Evolutionary conservation across 73 alveolate species (phyloP), one percentile per base, ranked within the genome.

Genomic region (Paraurostyla sp.): DNA sequence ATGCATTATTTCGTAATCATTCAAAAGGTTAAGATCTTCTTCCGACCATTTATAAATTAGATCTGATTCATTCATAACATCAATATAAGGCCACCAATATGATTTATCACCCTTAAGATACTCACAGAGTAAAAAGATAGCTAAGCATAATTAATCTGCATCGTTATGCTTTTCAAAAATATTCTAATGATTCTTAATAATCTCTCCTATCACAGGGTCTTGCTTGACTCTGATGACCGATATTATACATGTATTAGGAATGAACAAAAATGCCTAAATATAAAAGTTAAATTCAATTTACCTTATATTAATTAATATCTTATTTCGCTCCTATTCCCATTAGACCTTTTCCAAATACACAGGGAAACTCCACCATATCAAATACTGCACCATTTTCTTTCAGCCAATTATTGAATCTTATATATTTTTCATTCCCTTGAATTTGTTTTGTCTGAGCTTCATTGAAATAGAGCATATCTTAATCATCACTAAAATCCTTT

Each of bases 311-410:
- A 4, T 71, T 88, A 13, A 85, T 85, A 30, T 71, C 87, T n/a
- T 68, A 13, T 16, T 85, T 85, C 1, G 88, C 93, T 0, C 82
- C 93, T 6, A 85, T 71, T 6, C 93, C 93, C 82, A 41, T 71
- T 16, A 85, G 40, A 11, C 93, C 93, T 15, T 54, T 52, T 25
- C 56, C 81, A 29, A 35, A 71, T 11, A 49, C 27, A 46, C 71
- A 71, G 15, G 89, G 93, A 36, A 52, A 71, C 23, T 51, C 63
- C n/a, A 62, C 86, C 73, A 42, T 29, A 25, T 65, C 85, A 46
- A 65, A 83, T 15, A 42, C 51, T n/a, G 92, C 92, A 9, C 92
- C 92, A 46, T 83, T 83, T 11, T 83, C 85, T 23, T 23, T 1
- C 15, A 65, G 71, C 92, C 92, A 83, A 29, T 62, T 60, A 35